Percentiles rank a stretch among this genome's conserved stretches.
Conservation (phyloP, 2,329 filamentous ascomycete genomes). For the Microcera coccophila region DNA sequence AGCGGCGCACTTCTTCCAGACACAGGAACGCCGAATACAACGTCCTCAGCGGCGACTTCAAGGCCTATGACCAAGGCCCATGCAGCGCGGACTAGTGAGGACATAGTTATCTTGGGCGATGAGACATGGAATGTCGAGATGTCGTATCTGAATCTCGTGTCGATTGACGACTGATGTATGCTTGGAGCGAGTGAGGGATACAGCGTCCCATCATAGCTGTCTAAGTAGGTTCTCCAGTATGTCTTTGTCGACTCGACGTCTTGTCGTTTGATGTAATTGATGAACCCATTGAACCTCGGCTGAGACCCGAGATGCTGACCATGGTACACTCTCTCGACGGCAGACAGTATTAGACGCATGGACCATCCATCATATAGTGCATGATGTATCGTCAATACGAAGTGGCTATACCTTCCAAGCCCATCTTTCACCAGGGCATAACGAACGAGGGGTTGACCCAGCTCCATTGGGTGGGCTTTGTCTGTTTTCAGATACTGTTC, state of each 20-base stretch:
- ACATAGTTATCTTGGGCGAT: background rate
- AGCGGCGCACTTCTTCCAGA: slow-evolving; percentile 2
- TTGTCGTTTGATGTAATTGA: background rate
- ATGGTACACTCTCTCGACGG: background rate
- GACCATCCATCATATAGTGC: background rate
- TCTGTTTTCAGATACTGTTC: background rate
- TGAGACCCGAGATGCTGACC: background rate
- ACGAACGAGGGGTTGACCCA: slow-evolving; percentile 30
- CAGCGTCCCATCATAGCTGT: background rate
- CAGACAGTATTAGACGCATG: background rate
- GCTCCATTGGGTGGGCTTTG: background rate
- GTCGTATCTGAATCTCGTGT: background rate
- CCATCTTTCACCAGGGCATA: slow-evolving; percentile 37
- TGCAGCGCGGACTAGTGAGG: background rate
- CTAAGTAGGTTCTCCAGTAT: background rate
- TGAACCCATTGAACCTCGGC: background rate
- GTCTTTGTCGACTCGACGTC: background rate
- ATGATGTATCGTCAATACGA: slow-evolving; percentile 4
- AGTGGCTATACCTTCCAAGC: too few species aligned
- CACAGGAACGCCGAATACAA: background rate
- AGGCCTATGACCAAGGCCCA: background rate
- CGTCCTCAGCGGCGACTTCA: background rate
- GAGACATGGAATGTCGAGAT: background rate
- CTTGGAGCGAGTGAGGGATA: background rate
- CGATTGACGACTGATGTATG: background rate